Evolutionary conservation across 2,329 filamentous ascomycete genomes (phyloP).

Genomic region (Pestalotiopsis sp.): DNA sequence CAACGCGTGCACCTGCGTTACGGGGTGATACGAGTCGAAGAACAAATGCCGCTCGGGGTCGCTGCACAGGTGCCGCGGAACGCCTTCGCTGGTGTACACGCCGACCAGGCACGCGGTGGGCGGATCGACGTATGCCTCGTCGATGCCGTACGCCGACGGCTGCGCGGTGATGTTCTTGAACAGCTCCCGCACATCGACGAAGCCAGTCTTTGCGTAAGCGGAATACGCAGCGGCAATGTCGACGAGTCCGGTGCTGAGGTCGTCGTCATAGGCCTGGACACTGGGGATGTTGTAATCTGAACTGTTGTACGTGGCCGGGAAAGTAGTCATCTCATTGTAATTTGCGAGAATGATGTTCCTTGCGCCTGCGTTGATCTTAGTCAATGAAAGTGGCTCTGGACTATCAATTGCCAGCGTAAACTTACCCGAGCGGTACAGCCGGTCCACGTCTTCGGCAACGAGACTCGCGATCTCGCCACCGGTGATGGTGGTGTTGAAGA

Average conservation of each 20-base stretch:
- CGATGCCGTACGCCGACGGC: not conserved
- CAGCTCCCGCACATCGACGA: not conserved
- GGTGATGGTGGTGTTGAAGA: not conserved
- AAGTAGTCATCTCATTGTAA: not conserved
- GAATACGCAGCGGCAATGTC: not conserved
- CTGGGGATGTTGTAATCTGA: not conserved
- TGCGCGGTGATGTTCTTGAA: not conserved
- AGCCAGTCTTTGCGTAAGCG: not conserved
- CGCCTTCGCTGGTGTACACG: not conserved
- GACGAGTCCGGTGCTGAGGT: not conserved
- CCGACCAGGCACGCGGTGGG: not conserved
- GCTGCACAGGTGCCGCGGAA: not conserved
- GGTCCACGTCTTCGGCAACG: not conserved
- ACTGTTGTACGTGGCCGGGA: not conserved
- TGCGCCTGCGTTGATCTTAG: not conserved
- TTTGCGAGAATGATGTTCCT: constrained; percentile 1
- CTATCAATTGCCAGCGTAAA: not conserved
- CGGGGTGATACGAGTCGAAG: not conserved
- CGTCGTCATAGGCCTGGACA: not conserved
- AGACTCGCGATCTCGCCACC: not conserved
- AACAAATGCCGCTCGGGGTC: not conserved
- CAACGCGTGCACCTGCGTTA: not conserved
- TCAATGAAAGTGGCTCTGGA: not conserved
- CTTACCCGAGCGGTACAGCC: not conserved
- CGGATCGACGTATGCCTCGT: not conserved